Conservation (phyloP, 2,329 filamentous ascomycete species). For the Colletotrichum viniferum region DNA sequence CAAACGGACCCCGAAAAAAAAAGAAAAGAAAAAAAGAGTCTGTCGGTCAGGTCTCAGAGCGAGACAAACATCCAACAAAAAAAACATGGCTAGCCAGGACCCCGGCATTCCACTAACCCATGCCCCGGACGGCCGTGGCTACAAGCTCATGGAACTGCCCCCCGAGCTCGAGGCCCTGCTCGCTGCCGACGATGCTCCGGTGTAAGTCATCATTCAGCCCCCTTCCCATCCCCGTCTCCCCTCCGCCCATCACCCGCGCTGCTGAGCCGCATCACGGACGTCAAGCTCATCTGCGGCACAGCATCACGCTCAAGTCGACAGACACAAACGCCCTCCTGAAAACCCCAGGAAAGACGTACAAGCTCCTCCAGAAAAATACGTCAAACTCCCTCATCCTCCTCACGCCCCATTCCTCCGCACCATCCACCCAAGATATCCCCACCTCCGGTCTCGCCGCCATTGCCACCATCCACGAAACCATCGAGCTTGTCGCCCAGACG, state of each 20-base stretch:
- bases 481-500: constrained; percentile 57
- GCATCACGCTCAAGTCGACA: constrained; percentile 54
- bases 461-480: constrained; percentile 64
- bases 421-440: constrained; percentile 20
- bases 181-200: constrained; percentile 56
- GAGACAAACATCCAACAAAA: background rate
- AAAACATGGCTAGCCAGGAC: constrained; percentile 50
- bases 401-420: constrained; percentile 30
- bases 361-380: constrained; percentile 69
- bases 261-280: background rate
- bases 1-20: background rate
- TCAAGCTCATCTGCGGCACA: constrained; percentile 25
- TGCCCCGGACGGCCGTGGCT: constrained; percentile 51
- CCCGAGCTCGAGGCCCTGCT: constrained; percentile 61
- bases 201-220: constrained; percentile 40
- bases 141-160: constrained; percentile 67
- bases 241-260: background rate
- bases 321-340: constrained; percentile 55
- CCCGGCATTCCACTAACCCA: constrained; percentile 56
- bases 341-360: constrained; percentile 57
- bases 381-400: constrained; percentile 69
- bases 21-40: no score
- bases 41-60: background rate
- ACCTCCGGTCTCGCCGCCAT: constrained; percentile 48
- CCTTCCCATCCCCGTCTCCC: background rate